Conservation (phyloP, 1,284 basidiomycete species). For the Sanghuangporus weigelae region DNA sequence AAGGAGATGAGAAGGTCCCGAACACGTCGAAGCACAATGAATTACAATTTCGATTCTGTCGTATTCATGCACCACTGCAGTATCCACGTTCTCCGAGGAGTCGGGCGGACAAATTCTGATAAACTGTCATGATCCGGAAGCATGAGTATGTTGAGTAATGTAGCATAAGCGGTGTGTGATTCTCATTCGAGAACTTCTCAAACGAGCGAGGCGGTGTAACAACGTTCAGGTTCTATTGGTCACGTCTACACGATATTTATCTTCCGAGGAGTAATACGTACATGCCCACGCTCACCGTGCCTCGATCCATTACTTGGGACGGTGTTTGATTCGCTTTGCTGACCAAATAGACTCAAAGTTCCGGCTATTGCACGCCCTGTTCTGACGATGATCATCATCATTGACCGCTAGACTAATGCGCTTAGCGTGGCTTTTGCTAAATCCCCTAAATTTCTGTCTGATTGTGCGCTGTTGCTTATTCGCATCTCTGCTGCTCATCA, state of each 20-base stretch:
- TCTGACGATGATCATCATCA: neutral
- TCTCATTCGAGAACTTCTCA: neutral
- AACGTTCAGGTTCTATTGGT: neutral
- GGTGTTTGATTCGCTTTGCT: neutral
- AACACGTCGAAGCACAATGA: neutral
- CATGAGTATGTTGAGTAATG: neutral
- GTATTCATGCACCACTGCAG: neutral
- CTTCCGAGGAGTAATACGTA: neutral
- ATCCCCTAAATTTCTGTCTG: neutral
- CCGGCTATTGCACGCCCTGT: neutral
- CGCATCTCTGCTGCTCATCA: neutral
- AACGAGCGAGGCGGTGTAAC: conserved; percentile 1
- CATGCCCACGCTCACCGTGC: neutral
- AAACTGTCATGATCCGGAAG: neutral
- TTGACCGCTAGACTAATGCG: neutral
- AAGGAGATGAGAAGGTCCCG: neutral
- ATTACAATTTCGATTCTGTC: neutral
- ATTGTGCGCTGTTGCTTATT: too few relatives aligned
- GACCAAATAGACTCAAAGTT: neutral
- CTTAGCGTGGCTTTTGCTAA: neutral
- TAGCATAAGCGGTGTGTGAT: neutral
- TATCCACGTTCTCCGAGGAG: conserved; percentile 5
- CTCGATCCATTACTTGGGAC: neutral
- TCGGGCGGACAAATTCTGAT: neutral
- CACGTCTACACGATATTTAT: neutral